Percentiles rank a stretch among this genome's conserved stretches.
phyloP scores from a whole-genome alignment of 1,284 basidiomycete species.

The Austroboletus novae-zelandiae region DNA sequence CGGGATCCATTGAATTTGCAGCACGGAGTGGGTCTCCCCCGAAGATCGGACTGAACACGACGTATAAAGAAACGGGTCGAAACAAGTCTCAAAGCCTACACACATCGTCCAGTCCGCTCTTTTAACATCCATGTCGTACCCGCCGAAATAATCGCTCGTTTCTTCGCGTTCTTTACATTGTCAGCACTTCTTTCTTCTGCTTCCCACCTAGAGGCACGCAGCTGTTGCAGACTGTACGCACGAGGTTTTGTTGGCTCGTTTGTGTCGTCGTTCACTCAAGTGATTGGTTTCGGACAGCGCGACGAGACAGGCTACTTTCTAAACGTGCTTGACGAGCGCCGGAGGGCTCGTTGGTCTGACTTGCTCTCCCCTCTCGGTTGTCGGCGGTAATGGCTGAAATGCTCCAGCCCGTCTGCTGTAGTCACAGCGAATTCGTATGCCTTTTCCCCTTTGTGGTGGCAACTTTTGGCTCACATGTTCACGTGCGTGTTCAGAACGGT shows the following conservation, averaged over 20 bases:
- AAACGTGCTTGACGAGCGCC: background rate
- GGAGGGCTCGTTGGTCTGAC: constrained; percentile 11
- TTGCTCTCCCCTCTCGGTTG: constrained; percentile 6
- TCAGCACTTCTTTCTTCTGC: too few relatives aligned
- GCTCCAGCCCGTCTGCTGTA: constrained; percentile 14
- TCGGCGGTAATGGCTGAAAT: constrained; percentile 10
- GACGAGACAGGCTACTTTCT: background rate
- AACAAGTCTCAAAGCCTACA: background rate
- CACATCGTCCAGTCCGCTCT: constrained; percentile 2
- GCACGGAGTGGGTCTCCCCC: background rate
- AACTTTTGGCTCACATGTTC: background rate
- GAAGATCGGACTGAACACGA: too few relatives aligned
- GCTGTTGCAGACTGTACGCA: constrained; percentile 9
- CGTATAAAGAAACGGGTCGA: constrained; percentile 15
- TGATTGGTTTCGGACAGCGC: background rate
- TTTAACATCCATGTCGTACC: background rate
- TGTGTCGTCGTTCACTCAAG: background rate
- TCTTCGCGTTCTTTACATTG: constrained; percentile 17
- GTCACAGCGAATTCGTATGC: constrained; percentile 9
- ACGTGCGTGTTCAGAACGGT: constrained; percentile 7
- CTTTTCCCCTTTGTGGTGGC: background rate
- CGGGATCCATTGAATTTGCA: constrained; percentile 1
- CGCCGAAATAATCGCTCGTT: constrained; percentile 10
- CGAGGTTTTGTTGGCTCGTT: background rate
- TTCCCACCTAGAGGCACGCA: constrained; percentile 4